phyloP scores from a whole-genome alignment of 768 basidiomycete species.

The Boletus patriciae region DNA sequence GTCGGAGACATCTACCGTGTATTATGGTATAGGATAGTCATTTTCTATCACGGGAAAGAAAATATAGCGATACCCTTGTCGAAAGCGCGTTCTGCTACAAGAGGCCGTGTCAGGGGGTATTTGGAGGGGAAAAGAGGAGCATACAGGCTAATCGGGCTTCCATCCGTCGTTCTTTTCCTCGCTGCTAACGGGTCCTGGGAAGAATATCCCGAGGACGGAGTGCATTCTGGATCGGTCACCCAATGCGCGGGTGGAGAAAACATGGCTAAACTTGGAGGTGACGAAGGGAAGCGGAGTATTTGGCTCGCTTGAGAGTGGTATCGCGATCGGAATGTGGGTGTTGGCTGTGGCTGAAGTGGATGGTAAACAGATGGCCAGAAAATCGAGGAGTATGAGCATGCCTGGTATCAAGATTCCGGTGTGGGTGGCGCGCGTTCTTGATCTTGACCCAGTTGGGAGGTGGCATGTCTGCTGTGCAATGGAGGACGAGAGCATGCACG shows the following conservation, averaged over 20 bases:
- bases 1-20: slow-evolving; percentile 70
- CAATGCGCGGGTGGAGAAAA: slow-evolving; percentile 91
- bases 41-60: slow-evolving; percentile 89
- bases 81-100: no score
- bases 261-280: slow-evolving; percentile 83
- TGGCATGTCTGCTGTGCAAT: slow-evolving; percentile 77
- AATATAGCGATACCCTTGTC: slow-evolving; percentile 57
- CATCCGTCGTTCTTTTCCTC: slow-evolving; percentile 52
- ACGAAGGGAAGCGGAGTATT: slow-evolving; percentile 43
- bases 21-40: slow-evolving; percentile 87
- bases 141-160: no score
- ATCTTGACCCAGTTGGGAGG: slow-evolving; percentile 85
- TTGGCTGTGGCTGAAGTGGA: slow-evolving; percentile 66
- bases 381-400: no score
- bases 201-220: slow-evolving; percentile 79
- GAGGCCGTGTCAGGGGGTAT: no score
- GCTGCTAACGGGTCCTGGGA: slow-evolving; percentile 74
- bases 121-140: no score
- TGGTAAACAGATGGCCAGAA: not conserved
- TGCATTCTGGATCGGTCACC: slow-evolving; percentile 86
- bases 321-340: slow-evolving; percentile 53
- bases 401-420: no score
- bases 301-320: no score
- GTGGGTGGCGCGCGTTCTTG: slow-evolving; percentile 35
- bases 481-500: slow-evolving; percentile 80